Percentiles rank a stretch among this genome's conserved stretches.
phyloP scores from a whole-genome alignment of 2,329 filamentous ascomycete genomes.

The Phaeoacremonium minimum region DNA sequence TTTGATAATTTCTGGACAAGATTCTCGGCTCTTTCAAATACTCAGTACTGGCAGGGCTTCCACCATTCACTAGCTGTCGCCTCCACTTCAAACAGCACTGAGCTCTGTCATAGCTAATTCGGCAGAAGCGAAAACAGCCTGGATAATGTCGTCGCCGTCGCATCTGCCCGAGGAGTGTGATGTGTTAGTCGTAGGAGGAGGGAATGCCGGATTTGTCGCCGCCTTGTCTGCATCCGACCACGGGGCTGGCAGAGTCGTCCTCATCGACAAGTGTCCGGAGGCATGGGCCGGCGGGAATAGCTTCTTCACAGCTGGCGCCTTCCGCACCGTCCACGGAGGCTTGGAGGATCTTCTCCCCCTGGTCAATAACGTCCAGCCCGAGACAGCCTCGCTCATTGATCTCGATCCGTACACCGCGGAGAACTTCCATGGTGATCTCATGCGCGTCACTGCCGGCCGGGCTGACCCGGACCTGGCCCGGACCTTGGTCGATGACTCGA shows the following conservation, averaged over 20 bases:
- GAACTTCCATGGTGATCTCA: conserved; percentile 52
- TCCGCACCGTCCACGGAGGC: conserved; percentile 52
- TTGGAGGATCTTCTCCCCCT: conserved; percentile 53
- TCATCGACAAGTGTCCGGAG: conserved; percentile 57
- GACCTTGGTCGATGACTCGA: conserved; percentile 46
- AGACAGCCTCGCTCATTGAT: conserved; percentile 47
- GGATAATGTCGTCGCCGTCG: too few species aligned
- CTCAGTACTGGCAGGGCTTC: too few species aligned
- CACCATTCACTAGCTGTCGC: too few species aligned
- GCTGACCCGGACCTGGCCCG: conserved; percentile 44
- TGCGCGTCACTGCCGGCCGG: conserved; percentile 50
- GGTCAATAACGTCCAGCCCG: conserved; percentile 52
- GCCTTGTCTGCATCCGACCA: conserved; percentile 51
- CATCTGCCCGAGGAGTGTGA: conserved; percentile 27
- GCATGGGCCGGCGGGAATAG: conserved; percentile 60
- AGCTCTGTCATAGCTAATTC: too few species aligned
- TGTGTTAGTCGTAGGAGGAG: conserved; percentile 54
- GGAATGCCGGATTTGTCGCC: conserved; percentile 61
- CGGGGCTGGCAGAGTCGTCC: conserved; percentile 37
- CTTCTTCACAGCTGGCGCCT: conserved; percentile 63
- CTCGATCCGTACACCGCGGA: conserved; percentile 49
- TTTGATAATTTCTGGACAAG: too few species aligned
- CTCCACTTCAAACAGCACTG: too few species aligned
- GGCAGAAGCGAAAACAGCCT: too few species aligned
- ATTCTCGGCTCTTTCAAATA: too few species aligned